Percentiles rank a stretch among this genome's conserved stretches.
phyloP scores from a whole-genome alignment of 768 basidiomycete genomes.

The Mycena kentingensis region DNA sequence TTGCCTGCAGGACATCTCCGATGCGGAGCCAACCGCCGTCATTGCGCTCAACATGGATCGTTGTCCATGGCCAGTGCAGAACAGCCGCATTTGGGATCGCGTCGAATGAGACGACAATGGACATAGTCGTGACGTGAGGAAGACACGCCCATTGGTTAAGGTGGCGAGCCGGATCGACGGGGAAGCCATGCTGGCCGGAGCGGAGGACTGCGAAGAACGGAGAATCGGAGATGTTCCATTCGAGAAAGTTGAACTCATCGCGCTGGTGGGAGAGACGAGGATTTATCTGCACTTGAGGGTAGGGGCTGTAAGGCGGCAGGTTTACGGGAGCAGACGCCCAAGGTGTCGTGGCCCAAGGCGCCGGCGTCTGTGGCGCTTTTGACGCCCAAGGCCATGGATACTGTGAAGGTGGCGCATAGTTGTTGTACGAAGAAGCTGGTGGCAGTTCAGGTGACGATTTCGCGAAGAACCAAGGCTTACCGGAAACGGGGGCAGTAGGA shows the following conservation, averaged over 20 bases:
- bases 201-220: background rate
- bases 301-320: background rate
- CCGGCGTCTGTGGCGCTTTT: background rate
- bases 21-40: background rate
- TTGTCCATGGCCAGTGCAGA: background rate
- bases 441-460: background rate
- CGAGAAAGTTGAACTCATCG: background rate
- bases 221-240: slow-evolving; percentile 1
- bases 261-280: background rate
- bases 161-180: background rate
- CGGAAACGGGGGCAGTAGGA: background rate
- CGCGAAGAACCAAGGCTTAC: background rate
- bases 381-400: no score
- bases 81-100: background rate
- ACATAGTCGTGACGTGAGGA: background rate
- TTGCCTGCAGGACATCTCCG: slow-evolving; percentile 10
- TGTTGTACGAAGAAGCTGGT: no score
- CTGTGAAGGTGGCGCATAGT: no score
- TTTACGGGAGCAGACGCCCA: background rate
- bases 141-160: background rate
- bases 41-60: slow-evolving; percentile 3
- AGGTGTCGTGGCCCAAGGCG: background rate
- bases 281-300: background rate
- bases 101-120: background rate
- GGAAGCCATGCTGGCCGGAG: no score